Percentiles rank a stretch among this genome's conserved stretches.
Conservation (phyloP, 768 basidiomycete genomes). For the Mycena belliarum region DNA sequence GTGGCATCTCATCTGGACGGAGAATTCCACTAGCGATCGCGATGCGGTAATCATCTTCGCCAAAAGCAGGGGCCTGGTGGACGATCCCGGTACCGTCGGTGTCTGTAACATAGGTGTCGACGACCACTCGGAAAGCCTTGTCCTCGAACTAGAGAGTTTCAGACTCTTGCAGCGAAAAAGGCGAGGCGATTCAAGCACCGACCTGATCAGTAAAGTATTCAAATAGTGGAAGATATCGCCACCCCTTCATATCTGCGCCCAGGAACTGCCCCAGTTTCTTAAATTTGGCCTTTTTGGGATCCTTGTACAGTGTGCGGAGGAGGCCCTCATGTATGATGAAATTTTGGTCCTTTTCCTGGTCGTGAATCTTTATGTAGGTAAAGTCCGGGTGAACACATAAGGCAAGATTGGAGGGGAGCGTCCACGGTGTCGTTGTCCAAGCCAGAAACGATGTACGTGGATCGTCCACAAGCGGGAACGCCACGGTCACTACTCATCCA, state of each 20-base stretch:
- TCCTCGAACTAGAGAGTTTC: constrained; percentile 70
- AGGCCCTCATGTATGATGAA: constrained; percentile 92
- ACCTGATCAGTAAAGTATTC: constrained; percentile 97
- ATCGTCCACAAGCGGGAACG: constrained; percentile 93
- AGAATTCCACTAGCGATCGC: constrained; percentile 83
- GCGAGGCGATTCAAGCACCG: background rate
- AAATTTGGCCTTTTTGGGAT: constrained; percentile 94
- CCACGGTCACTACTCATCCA: constrained; percentile 68
- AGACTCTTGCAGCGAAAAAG: background rate
- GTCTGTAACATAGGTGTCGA: constrained; percentile 92
- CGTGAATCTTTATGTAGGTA: constrained; percentile 95
- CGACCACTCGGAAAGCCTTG: constrained; percentile 84
- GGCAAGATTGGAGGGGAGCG: constrained; percentile 91
- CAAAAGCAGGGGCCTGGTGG: constrained; percentile 97
- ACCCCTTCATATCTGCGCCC: constrained; percentile 92
- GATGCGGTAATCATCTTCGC: constrained; percentile 98
- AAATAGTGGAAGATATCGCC: constrained; percentile 93
- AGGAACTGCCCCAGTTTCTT: constrained; percentile 88
- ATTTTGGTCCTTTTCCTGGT: constrained; percentile 80
- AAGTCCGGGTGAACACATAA: constrained; percentile 96
- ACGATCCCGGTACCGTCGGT: constrained; percentile 97
- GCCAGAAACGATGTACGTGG: constrained; percentile 87
- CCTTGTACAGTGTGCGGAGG: constrained; percentile 89
- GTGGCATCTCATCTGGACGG: constrained; percentile 88
- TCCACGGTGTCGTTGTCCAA: constrained; percentile 99